A percentile compares a stretch with the other conserved stretches of the same genome.
Evolutionary conservation across 331 rosid species (phyloP).

Genomic region (Stylosanthes scabra): DNA sequence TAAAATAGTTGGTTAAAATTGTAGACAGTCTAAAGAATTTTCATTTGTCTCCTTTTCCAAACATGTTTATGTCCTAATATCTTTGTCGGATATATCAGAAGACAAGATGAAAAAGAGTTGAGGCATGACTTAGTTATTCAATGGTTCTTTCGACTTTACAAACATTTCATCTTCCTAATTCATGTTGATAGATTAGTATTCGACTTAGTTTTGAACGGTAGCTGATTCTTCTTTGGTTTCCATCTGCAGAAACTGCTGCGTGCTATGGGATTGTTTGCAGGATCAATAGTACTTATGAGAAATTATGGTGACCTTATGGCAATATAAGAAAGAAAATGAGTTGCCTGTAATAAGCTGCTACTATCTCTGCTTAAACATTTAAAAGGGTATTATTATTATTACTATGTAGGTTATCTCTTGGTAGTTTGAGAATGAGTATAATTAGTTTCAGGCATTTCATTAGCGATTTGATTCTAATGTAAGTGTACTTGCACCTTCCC

Average conservation of each 20-base stretch:
- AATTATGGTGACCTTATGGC: constrained; percentile 93
- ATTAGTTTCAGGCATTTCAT: constrained; percentile 25
- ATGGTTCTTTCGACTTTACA: neutral
- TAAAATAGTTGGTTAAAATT: no score
- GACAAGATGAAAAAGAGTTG: neutral
- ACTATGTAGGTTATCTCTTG: constrained; percentile 5
- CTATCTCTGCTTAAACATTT: constrained; percentile 5
- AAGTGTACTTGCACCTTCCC: constrained; percentile 21
- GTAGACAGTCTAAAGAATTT: no score
- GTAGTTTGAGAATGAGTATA: constrained; percentile 20
- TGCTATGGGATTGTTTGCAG: constrained; percentile 81
- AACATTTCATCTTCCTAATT: neutral
- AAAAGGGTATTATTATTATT: no score
- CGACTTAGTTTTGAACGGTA: neutral
- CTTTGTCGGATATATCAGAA: no score
- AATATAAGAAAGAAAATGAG: constrained; percentile 42
- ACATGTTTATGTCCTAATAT: no score
- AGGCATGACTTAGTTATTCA: constrained; percentile 22
- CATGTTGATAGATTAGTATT: constrained; percentile 19
- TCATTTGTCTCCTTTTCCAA: no score
- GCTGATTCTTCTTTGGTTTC: constrained; percentile 19
- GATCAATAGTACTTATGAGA: constrained; percentile 82
- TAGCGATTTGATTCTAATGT: constrained; percentile 14
- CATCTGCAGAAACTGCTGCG: constrained; percentile 83
- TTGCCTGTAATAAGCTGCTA: constrained; percentile 31